Base-by-base conservation (phyloP, 2,329 filamentous ascomycete genomes). In the Fusarium papillatum region DNA sequence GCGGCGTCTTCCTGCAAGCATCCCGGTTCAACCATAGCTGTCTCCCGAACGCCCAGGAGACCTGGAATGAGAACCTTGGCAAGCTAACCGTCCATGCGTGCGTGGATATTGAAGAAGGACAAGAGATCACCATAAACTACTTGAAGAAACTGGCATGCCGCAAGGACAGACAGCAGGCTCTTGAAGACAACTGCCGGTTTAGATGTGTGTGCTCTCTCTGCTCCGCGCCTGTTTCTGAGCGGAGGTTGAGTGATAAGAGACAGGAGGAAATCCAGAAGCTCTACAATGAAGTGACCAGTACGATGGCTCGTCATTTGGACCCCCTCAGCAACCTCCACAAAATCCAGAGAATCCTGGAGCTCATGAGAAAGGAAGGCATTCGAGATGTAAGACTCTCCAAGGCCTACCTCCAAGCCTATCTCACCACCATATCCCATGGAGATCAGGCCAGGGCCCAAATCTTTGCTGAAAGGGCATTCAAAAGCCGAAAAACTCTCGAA, bases 11-110 rank as follows among this genome's bases (percentile, higher is more conserved):
- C 55, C 64, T 74, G 9, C 24, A 69, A 8, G 71, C 77, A 11
- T 76, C 75, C 11, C 78, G 78, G 0, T 70, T 83, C 62, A 83
- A 83, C 16, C 81, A 83, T 50, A 77, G 79, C 10, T 83, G 81
- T 67, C 57, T 50, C 1, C 72, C 72, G 6, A 82, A 82, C 59
- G 76, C 79, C 1, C 76, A 79, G 50, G 70, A 76, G 19, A 67
- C 61, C 4, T 83, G 80, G 78, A 80, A 77, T n/a, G 65, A 64
- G 2, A 53, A 68, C 5, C 67, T 75, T 13, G 39, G 71, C 7
- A 68, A 73, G 17, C 53, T 76, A 13, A 81, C 76, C 0, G 26
- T 82, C 8, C 79, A 82, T 43, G 76, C 79, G 0, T 50, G 76
- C 3, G 48, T 71, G 2, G 74, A 82, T 10, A 80, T 82, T 31